Evolutionary conservation across 2,329 filamentous ascomycete genomes (phyloP).

Genomic region (Tolypocladium ovalisporum): DNA sequence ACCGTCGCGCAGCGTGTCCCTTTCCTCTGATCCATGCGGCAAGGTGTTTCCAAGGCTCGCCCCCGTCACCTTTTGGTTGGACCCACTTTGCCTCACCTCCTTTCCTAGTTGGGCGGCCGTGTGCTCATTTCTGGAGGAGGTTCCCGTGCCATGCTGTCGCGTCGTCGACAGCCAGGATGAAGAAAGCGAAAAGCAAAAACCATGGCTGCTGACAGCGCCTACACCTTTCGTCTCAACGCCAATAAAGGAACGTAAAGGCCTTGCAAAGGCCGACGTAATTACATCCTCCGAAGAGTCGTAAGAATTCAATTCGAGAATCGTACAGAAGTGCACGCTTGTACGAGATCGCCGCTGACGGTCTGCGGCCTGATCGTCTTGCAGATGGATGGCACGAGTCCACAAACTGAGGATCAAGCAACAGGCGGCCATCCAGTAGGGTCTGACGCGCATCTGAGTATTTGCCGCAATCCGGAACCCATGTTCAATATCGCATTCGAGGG

Average conservation of each 20-base stretch:
- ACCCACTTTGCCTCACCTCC: background rate
- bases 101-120: background rate
- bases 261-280: conserved; percentile 24
- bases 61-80: background rate
- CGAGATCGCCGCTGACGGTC: background rate
- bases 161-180: background rate
- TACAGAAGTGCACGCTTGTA: background rate
- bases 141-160: background rate
- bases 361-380: background rate
- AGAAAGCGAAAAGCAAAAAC: conserved; percentile 2
- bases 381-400: background rate
- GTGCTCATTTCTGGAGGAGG: background rate
- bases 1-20: background rate
- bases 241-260: conserved; percentile 26
- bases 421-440: conserved; percentile 1
- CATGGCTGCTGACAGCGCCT: conserved; percentile 1
- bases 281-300: conserved; percentile 23
- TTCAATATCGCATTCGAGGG: background rate
- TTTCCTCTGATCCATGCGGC: background rate
- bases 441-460: background rate
- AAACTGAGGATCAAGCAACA: background rate
- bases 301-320: conserved; percentile 7
- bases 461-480: background rate
- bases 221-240: conserved; percentile 21
- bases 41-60: conserved; percentile 2